Base-by-base conservation (phyloP, 768 basidiomycete species). In the Auricularia sp. region DNA sequence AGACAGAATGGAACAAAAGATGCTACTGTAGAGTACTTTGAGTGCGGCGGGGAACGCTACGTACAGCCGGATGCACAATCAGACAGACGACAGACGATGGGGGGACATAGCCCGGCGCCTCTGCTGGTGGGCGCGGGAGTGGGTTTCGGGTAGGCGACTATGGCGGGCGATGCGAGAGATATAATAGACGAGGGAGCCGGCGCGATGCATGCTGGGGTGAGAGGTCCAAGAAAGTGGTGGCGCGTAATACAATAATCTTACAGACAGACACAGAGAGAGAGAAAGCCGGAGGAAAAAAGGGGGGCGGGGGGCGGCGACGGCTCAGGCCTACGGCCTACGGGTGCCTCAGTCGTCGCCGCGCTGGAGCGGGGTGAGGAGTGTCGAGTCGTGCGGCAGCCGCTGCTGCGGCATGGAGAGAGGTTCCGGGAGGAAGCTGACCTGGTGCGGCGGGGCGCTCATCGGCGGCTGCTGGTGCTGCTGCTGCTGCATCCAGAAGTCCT, bases 331-430 rank as follows among this genome's bases (percentile, higher is more conserved):
- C 21, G 47, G 47, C 47, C 47, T 51, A 51, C 21, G 21, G 29
- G 21, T 16, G 47, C 47, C 47, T 51, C 47, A 51, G 47, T 51
- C 47, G 21, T 51, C 47, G 47, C 47, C 21, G 21, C 47, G 47
- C 21, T 51, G 47, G 47, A 51, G 47, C n/a, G 88, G 87, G 36
- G 87, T 89, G 66, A 90, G 76, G 63, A 90, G 78, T 33, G 85
- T 88, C 73, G 85, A 88, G 69, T 84, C 82, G 36, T 83, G 75
- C 18, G 86, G 83, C 35, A 89, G 77, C 47, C 47, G 47, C 47
- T 59, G 56, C 34, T 59, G 56, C 7, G 56, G 56, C 16, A 29
- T 14, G 29, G 6, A 4, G 23, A 59, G 56, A 8, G 56, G 56
- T 4, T 59, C 56, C 12, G 21, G 56, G 56, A 59, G 23, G 56